Base-by-base conservation (phyloP, 2,329 filamentous ascomycete genomes). In the Diplocarpon rosae region DNA sequence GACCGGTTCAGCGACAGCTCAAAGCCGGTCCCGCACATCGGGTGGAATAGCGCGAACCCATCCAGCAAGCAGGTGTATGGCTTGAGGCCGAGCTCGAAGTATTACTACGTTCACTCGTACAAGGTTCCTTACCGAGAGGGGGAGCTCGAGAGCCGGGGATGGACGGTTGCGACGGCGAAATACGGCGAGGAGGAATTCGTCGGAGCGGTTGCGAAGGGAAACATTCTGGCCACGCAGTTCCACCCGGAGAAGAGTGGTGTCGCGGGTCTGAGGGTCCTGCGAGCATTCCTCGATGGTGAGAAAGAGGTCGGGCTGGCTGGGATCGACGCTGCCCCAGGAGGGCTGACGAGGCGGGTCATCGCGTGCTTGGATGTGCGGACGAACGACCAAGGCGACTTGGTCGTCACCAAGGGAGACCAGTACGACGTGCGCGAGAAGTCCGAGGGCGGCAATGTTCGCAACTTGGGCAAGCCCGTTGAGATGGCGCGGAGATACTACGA, bases 71-170 rank as follows among this genome's bases (percentile, higher is more conserved):
- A 71, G 54, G 75, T 96, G 46, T 95, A 90, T 63, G 88, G 84
- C 46, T 67, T 98, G 43, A 71, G 76, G 24, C 80, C 85, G 0
- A 73, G 74, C 42, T 94, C 85, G 61, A 98, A 96, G 65, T 98
- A 98, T 71, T 98, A 98, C 69, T 98, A 98, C 62, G 90, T 98
- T 45, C 92, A 98, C 71, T 89, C 87, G 2, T 98, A 92, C 66
- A 89, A 88, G 46, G 81, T 79, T 20, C 82, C 82, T 2, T 95
- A 95, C 63, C 66, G 67, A 42, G 66, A 75, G 37, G 85, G 83
- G 30, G 72, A 82, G 52, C 71, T 95, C 11, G 88, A 95, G 65
- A 70, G 71, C 44, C 74, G 83, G 29, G 92, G 90, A 20, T 98
- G 92, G 90, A 78, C 79, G 8, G 83, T 96, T n/a, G 92, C 92